Base-by-base conservation (phyloP, 345 rosid species). In the Euphorbia pulcherrima region DNA sequence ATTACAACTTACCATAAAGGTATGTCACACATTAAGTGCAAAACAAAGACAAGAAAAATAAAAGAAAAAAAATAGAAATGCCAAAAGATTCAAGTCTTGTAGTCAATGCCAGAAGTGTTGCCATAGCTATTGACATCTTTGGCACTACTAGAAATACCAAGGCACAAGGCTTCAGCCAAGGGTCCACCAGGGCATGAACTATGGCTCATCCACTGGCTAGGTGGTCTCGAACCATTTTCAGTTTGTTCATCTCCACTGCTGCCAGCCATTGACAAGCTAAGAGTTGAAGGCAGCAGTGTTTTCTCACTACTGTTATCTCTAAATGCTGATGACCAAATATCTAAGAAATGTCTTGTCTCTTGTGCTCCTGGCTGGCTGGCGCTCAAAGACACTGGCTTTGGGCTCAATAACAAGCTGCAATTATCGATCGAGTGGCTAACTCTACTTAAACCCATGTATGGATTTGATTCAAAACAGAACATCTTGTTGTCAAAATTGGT, bases 221-320 rank as follows among this genome's bases (percentile, higher is more conserved):
- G 53, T 14, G 78, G 79, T 64, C 77, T 73, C 50, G 62, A 44
- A 48, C n/a, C 79, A 62, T 79, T 80, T 57, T 77, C 81, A 11
- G 47, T 73, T 28, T 72, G 76, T 18, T 77, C 81, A n/a, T n/a
- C n/a, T n/a, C n/a, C n/a, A 74, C n/a, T n/a, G n/a, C n/a, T n/a
- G n/a, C 84, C 84, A 29, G 80, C 79, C 85, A 88, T 81, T 39
- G 97, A 84, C 65, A 90, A 80, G 44, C 86, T 79, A 60, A 92
- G 82, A 18, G 88, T 80, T 48, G 89, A 83, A 8, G 30, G 71
- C 46, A 67, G n/a, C n/a, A 65, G 27, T 26, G 76, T 73, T 69
- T 68, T 78, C 67, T 75, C 83, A 28, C 74, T n/a, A 47, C 73
- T 54, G 27, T 44, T 67, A 30, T 71, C 70, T 58, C 60, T 67